Evolutionary conservation across 2,329 filamentous ascomycete genomes (phyloP).

Genomic region (Drechslerella dactyloides): DNA sequence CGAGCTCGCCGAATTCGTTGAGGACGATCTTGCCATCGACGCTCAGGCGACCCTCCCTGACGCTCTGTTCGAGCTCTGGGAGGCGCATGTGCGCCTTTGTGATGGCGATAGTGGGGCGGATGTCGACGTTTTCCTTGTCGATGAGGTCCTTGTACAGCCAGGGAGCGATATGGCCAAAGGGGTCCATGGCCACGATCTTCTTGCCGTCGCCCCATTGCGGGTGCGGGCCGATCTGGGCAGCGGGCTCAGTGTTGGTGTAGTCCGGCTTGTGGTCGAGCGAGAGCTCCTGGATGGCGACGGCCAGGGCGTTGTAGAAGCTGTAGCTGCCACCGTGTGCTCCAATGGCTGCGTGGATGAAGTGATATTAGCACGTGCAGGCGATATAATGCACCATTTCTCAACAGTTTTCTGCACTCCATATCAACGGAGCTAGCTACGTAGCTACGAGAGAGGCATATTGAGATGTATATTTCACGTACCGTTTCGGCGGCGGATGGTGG

Average conservation of each 20-base stretch:
- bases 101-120: slow-evolving; percentile 87
- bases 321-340: slow-evolving; percentile 87
- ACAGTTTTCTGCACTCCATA: not conserved
- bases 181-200: slow-evolving; percentile 98
- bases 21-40: slow-evolving; percentile 87
- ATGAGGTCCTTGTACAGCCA: slow-evolving; percentile 83
- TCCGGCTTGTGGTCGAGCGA: slow-evolving; percentile 79
- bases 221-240: slow-evolving; percentile 86
- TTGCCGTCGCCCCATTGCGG: slow-evolving; percentile 85
- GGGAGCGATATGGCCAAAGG: slow-evolving; percentile 83
- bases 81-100: slow-evolving; percentile 95
- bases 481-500: slow-evolving; percentile 80
- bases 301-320: slow-evolving; percentile 91
- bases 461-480: slow-evolving; percentile 62
- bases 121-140: slow-evolving; percentile 78
- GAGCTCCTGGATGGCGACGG: slow-evolving; percentile 88
- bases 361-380: not conserved
- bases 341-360: slow-evolving; percentile 61
- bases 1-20: slow-evolving; percentile 82
- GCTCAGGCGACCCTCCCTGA: slow-evolving; percentile 75
- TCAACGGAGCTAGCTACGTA: not conserved
- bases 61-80: slow-evolving; percentile 90
- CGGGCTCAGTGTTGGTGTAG: slow-evolving; percentile 86
- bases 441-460: slow-evolving; percentile 19
- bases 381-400: slow-evolving; percentile 14